A percentile compares a stretch with the other conserved stretches of the same genome.
These are phyloP conservation scores for Scutellaria minor DNA, from an alignment of 257 asterid species.

Conservation along the genomic window DNA sequence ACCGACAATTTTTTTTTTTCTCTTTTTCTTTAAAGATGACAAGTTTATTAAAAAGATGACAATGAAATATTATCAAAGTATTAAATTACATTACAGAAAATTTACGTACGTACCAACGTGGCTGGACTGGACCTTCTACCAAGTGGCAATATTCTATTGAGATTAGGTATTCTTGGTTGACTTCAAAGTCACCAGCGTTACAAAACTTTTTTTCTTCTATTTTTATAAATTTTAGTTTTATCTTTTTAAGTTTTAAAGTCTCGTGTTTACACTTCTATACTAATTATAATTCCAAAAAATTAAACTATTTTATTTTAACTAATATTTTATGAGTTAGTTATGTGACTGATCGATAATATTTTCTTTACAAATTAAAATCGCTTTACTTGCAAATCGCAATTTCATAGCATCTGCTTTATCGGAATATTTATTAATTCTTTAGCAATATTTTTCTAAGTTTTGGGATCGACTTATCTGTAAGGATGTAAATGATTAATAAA, in stretches of 20 bases:
- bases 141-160: neutral
- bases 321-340: neutral
- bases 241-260: neutral
- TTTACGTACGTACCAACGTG: neutral
- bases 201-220: no score
- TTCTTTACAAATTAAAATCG: no score
- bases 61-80: neutral
- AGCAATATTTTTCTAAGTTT: no score
- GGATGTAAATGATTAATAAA: no score
- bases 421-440: no score
- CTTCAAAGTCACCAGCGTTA: slow-evolving; percentile 20
- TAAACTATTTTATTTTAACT: neutral
- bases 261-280: neutral
- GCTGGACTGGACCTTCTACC: slow-evolving; percentile 1
- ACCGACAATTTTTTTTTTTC: no score
- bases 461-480: no score
- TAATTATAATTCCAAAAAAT: neutral
- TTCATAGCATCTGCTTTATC: no score
- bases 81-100: slow-evolving; percentile 18
- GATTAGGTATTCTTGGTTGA: slow-evolving; percentile 32
- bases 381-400: no score
- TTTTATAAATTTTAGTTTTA: neutral
- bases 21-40: no score
- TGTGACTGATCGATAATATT: no score
- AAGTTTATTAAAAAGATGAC: no score